Evolutionary conservation across 345 rosid genomes (phyloP), one percentile per base, ranked within the genome.

Genomic region (Eucalyptus marginata): DNA sequence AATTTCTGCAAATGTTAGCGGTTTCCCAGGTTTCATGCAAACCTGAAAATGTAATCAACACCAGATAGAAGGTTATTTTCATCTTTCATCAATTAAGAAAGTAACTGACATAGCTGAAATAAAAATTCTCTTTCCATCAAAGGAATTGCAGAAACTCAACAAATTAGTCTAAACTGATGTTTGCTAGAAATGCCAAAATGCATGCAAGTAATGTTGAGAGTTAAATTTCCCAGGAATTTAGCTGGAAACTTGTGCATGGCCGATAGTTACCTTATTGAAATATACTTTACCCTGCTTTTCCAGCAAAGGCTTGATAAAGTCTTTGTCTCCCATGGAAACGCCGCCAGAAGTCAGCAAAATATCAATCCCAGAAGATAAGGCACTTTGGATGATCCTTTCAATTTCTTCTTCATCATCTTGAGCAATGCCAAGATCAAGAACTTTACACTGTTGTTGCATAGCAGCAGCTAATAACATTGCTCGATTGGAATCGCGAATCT

Each of bases 321-420:
- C 99, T 91, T 90, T 96, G 95, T 98, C 99, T 87, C 99, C 99
- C 99, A 98, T 98, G 88, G 99, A 98, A 92, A 98, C 98, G 90
- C 99, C 99, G 12, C 99, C 99, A 87, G 99, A 98, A 89, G 97
- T 97, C 87, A 98, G 88, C 89, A 98, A 94, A 90, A 98, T 95
- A 94, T 96, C 93, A 64, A 95, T 93, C 56, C 96, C 97, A 87
- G 96, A 90, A 88, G 95, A 92, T 89, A 94, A 87, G 56, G 96
- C 97, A 89, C 91, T 89, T 89, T 96, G 94, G 89, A 98, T 89
- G 81, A 93, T 91, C 91, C 90, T 94, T 91, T 96, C 95, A 90
- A 95, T 95, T 87, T 96, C 95, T 52, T 94, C 95, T 90, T 91
- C 90, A 58, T 97, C 94, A 93, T 98, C 99, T 93, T 92, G 90